Percentiles rank a stretch among this genome's conserved stretches.
Conservation (phyloP, 768 basidiomycete species). For the Crassisporium funariophilum region DNA sequence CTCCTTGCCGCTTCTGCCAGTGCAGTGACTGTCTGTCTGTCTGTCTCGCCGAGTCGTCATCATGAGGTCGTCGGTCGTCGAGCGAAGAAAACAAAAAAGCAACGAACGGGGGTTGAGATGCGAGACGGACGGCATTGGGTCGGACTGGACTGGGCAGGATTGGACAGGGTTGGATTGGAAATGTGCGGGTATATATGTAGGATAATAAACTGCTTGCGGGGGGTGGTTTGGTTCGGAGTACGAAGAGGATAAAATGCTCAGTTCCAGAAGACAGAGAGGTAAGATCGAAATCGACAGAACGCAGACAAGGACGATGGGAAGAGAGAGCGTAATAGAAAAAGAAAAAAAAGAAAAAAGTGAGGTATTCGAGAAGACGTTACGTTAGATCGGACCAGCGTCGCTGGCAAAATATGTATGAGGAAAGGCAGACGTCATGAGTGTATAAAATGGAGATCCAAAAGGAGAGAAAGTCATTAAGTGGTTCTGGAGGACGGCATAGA, state of each 20-base stretch:
- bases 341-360: background rate
- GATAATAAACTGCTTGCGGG: constrained; percentile 10
- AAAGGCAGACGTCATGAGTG: background rate
- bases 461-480: constrained; percentile 10
- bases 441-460: constrained; percentile 16
- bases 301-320: constrained; percentile 2
- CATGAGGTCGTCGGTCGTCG: no score
- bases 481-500: constrained; percentile 7
- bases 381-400: background rate
- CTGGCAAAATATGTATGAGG: constrained; percentile 3
- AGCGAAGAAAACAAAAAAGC: no score
- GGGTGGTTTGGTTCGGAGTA: background rate
- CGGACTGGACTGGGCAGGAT: no score
- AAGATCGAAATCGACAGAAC: background rate
- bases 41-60: no score
- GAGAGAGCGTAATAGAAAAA: constrained; percentile 2
- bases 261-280: constrained; percentile 1
- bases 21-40: no score
- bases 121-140: no score
- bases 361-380: background rate
- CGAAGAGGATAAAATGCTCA: constrained; percentile 8
- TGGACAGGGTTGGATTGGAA: constrained; percentile 67
- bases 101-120: no score
- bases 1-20: no score
- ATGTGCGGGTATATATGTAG: constrained; percentile 17